Percentiles rank a stretch among this genome's conserved stretches.
Conservation (phyloP, 1,284 basidiomycete species). For the Ceratobasidium sp. region DNA sequence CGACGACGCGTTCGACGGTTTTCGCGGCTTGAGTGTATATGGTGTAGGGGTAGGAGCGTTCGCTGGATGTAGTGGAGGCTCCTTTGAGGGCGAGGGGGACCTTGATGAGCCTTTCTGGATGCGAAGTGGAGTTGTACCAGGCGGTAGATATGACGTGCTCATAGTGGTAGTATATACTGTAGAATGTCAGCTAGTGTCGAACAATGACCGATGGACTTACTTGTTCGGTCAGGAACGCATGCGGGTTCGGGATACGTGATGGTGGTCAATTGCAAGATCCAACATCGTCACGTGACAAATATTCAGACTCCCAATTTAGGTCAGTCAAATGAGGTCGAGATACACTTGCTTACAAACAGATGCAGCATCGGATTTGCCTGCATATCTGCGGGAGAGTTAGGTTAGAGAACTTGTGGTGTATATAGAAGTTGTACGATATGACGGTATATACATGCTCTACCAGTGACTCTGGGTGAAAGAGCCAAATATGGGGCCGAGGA, state of each 20-base stretch:
- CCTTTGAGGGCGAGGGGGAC: conserved; percentile 34
- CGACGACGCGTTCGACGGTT: conserved; percentile 48
- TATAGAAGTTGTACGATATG: too few relatives aligned
- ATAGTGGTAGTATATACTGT: background rate
- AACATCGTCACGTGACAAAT: conserved; percentile 35
- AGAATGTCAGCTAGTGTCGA: background rate
- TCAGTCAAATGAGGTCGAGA: too few relatives aligned
- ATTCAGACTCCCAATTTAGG: too few relatives aligned
- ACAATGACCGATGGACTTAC: background rate
- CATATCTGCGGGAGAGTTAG: too few relatives aligned
- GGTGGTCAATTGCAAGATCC: conserved; percentile 30
- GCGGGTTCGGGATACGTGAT: conserved; percentile 12
- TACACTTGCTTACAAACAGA: too few relatives aligned
- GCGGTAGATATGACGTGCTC: conserved; percentile 24
- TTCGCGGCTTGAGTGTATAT: conserved; percentile 32
- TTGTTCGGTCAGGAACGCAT: conserved; percentile 4
- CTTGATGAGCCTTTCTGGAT: conserved; percentile 38
- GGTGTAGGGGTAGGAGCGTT: conserved; percentile 9
- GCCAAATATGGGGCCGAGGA: too few relatives aligned
- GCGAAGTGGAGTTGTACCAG: conserved; percentile 32
- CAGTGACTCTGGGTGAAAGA: too few relatives aligned
- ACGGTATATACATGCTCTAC: too few relatives aligned
- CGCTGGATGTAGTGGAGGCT: background rate
- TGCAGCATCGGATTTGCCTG: too few relatives aligned
- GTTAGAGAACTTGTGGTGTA: too few relatives aligned